Evolutionary conservation across 148 eudicot species (phyloP).

Genomic region (Rhododendron ferrugineum): DNA sequence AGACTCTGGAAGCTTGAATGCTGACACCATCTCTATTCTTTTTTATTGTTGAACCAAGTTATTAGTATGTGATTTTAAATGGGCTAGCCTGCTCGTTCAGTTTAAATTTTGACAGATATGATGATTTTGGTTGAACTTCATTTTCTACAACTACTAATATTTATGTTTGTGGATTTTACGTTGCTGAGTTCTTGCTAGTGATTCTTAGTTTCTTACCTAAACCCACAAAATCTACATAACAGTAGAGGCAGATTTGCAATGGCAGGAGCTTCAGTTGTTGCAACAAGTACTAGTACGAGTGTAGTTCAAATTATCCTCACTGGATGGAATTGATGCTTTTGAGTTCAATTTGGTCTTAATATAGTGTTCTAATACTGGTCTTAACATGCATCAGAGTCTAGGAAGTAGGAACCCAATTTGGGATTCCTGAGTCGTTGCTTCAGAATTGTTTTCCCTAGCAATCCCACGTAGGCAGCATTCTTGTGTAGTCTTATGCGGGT

Average conservation of each 20-base stretch:
- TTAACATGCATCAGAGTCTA: no score
- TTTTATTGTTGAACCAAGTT: not conserved
- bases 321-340: not conserved
- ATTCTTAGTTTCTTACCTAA: not conserved
- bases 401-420: no score
- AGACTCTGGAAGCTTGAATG: not conserved
- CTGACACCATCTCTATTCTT: not conserved
- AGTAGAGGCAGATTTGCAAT: not conserved
- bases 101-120: not conserved
- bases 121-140: not conserved
- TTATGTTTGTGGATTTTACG: not conserved
- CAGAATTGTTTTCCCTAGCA: not conserved
- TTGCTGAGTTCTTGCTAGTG: not conserved
- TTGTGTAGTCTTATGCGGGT: no score
- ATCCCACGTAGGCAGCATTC: not conserved
- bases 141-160: not conserved
- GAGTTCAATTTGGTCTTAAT: not conserved
- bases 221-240: not conserved
- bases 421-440: not conserved
- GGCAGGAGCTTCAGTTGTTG: not conserved
- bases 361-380: no score
- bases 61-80: not conserved
- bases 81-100: not conserved
- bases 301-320: not conserved
- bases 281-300: not conserved